These are phyloP conservation scores for Tolypocladium guangdongense DNA, from an alignment of 2,329 filamentous ascomycete genomes.

Conservation along the genomic window DNA sequence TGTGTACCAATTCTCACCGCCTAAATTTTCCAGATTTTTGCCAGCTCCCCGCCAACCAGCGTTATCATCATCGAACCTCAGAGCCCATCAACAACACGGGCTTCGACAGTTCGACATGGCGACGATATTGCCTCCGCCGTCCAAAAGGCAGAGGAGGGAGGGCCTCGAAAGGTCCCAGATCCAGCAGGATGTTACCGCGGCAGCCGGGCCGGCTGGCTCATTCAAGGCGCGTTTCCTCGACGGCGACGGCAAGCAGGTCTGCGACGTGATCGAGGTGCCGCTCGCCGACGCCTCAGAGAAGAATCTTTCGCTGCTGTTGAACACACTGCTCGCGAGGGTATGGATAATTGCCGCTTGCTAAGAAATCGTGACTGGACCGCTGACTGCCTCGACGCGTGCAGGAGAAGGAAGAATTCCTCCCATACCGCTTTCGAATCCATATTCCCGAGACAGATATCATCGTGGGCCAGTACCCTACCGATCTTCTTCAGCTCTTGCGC, in stretches of 20 bases:
- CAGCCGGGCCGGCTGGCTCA: conserved; percentile 60
- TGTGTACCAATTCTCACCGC: conserved; percentile 10
- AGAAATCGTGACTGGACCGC: background rate
- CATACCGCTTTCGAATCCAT: conserved; percentile 50
- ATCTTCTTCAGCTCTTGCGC: conserved; percentile 42
- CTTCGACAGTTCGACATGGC: conserved; percentile 45
- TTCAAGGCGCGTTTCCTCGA: conserved; percentile 85
- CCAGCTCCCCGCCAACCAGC: conserved; percentile 1
- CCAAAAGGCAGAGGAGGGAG: conserved; percentile 76
- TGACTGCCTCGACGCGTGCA: conserved; percentile 9
- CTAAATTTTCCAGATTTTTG: conserved; percentile 16
- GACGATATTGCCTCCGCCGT: conserved; percentile 72
- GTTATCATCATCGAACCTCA: background rate
- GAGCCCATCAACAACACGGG: background rate
- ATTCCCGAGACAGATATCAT: conserved; percentile 41
- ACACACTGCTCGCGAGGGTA: conserved; percentile 71
- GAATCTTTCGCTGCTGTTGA: conserved; percentile 79
- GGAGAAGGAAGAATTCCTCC: conserved; percentile 48
- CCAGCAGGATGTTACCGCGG: conserved; percentile 64
- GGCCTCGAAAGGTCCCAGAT: conserved; percentile 57
- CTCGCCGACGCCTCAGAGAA: conserved; percentile 78
- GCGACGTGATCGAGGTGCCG: conserved; percentile 62
- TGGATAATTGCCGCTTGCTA: background rate
- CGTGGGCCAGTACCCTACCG: conserved; percentile 44
- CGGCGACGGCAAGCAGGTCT: conserved; percentile 59